phyloP scores from a whole-genome alignment of 768 basidiomycete species.

The Daedaleopsis nitida region DNA sequence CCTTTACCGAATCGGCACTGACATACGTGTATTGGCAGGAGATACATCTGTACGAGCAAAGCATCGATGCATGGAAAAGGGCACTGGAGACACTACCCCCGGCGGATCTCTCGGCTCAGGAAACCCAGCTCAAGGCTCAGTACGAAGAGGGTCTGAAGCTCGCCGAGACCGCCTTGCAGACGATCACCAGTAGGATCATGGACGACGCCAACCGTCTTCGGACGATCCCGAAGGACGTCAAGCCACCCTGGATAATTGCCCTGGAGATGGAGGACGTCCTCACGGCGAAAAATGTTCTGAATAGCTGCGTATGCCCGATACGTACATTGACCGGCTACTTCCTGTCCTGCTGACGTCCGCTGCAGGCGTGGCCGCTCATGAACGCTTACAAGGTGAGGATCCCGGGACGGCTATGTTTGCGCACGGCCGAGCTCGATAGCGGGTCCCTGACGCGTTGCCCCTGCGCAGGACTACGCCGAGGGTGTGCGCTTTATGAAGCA shows the following conservation, averaged over 20 bases:
- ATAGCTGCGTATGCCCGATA: slow-evolving; percentile 7
- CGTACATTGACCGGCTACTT: neutral
- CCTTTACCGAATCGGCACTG: neutral
- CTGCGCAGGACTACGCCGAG: slow-evolving; percentile 21
- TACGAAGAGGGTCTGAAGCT: slow-evolving; percentile 22
- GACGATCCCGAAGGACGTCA: neutral
- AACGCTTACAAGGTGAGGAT: slow-evolving; percentile 19
- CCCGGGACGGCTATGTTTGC: neutral
- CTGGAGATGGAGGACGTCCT: slow-evolving; percentile 20
- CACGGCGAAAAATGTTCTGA: slow-evolving; percentile 13
- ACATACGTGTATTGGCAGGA: slow-evolving; percentile 7
- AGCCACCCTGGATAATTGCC: slow-evolving; percentile 26
- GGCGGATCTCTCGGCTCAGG: slow-evolving; percentile 9
- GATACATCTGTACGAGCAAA: slow-evolving; percentile 9
- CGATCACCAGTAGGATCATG: neutral
- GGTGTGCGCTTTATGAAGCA: slow-evolving; percentile 21
- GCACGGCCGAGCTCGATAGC: neutral
- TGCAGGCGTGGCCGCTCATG: slow-evolving; percentile 29
- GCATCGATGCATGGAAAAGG: slow-evolving; percentile 20
- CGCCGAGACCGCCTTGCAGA: slow-evolving; percentile 7
- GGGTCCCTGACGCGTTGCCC: neutral
- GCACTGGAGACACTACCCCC: slow-evolving; percentile 15
- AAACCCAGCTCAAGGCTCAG: slow-evolving; percentile 22
- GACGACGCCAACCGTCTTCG: neutral
- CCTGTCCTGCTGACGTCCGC: neutral